Conservation (phyloP, 2,329 filamentous ascomycete species). For the Metarhizium robertsii region DNA sequence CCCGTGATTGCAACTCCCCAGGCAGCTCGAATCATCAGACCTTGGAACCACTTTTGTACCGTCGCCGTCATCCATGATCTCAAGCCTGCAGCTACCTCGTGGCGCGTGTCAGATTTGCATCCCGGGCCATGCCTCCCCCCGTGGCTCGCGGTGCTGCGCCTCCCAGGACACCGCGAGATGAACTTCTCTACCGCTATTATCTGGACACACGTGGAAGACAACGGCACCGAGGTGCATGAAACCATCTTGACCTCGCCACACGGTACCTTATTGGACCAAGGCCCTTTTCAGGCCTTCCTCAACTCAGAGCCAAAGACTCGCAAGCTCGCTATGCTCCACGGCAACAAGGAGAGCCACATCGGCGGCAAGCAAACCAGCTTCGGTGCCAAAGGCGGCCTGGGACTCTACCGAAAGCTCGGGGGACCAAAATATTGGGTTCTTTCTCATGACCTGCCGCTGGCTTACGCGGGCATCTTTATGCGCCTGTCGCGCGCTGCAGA, state of each 20-base stretch:
- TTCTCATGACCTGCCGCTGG: constrained; percentile 3
- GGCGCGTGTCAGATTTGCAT: constrained; percentile 3
- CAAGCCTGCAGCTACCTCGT: not conserved
- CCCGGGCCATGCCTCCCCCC: constrained; percentile 3
- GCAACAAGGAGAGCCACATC: constrained; percentile 7
- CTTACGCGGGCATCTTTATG: constrained; percentile 7
- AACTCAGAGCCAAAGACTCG: constrained; percentile 5
- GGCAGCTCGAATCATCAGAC: constrained; percentile 7
- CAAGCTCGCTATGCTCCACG: constrained; percentile 7
- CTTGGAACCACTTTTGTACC: constrained; percentile 8
- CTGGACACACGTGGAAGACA: constrained; percentile 3
- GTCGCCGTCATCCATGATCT: constrained; percentile 4
- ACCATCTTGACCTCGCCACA: constrained; percentile 5
- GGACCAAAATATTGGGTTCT: constrained; percentile 6
- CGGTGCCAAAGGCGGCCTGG: constrained; percentile 4
- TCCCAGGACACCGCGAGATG: constrained; percentile 8
- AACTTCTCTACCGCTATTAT: constrained; percentile 7
- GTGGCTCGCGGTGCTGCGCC: constrained; percentile 7
- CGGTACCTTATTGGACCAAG: constrained; percentile 4
- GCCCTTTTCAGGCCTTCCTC: constrained; percentile 6
- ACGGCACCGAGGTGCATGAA: constrained; percentile 4
- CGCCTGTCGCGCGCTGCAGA: constrained; percentile 7
- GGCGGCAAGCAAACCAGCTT: constrained; percentile 8
- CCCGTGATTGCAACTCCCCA: constrained; percentile 7
- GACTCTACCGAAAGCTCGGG: constrained; percentile 5